Conservation (phyloP, 164 flowering plant genomes). For the Vitis rupestris region DNA sequence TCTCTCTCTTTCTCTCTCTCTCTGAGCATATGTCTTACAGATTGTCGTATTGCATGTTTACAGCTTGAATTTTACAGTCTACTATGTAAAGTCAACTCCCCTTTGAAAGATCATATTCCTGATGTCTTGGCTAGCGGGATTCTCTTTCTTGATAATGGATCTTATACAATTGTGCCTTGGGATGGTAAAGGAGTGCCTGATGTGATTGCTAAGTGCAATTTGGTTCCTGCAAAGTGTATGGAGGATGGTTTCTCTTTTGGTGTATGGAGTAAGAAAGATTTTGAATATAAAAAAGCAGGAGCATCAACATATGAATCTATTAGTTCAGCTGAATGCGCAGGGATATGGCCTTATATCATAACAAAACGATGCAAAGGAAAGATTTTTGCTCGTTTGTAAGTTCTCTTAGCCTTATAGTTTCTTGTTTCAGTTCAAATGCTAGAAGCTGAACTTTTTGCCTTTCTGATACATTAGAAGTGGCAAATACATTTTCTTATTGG, state of each 20-base stretch:
- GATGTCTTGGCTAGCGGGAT: slow-evolving; percentile 80
- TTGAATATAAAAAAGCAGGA: slow-evolving; percentile 51
- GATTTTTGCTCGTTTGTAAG: slow-evolving; percentile 80
- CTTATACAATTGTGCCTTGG: slow-evolving; percentile 59
- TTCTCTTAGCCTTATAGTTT: slow-evolving; percentile 9
- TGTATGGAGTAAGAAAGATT: slow-evolving; percentile 67
- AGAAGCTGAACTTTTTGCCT: slow-evolving; percentile 2
- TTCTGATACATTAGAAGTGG: neutral
- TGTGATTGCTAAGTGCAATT: slow-evolving; percentile 43
- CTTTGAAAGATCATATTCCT: slow-evolving; percentile 70
- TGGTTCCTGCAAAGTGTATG: slow-evolving; percentile 18
- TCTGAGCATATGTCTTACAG: neutral
- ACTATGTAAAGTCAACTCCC: slow-evolving; percentile 46
- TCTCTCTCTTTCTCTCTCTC: neutral
- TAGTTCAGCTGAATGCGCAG: slow-evolving; percentile 28
- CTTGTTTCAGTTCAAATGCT: slow-evolving; percentile 9
- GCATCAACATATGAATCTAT: slow-evolving; percentile 22
- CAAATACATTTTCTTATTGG: neutral
- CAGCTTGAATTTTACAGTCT: slow-evolving; percentile 87
- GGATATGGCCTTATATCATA: slow-evolving; percentile 78
- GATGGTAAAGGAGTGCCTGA: slow-evolving; percentile 80
- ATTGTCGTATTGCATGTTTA: slow-evolving; percentile 14
- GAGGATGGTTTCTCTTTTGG: slow-evolving; percentile 63
- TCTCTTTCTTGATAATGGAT: slow-evolving; percentile 56
- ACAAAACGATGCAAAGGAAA: slow-evolving; percentile 83